A percentile compares a stretch with the other conserved stretches of the same genome.
phyloP scores from a whole-genome alignment of 345 rosid genomes.

The Pugionium cornutum region DNA sequence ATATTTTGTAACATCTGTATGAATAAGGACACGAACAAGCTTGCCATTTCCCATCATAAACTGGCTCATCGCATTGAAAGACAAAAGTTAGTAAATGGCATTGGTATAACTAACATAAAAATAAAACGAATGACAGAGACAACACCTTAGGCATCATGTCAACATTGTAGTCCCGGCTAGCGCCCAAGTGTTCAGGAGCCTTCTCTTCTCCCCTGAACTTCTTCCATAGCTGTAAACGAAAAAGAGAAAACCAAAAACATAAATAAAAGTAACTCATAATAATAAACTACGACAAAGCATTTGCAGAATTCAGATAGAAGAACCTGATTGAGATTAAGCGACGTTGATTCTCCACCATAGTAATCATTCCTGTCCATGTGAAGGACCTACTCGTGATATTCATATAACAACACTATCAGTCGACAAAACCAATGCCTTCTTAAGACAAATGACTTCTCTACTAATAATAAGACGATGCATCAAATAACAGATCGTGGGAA shows the following conservation, averaged over 20 bases:
- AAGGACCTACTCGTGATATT: conserved; percentile 49
- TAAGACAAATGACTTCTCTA: neutral
- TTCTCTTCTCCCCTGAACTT: conserved; percentile 67
- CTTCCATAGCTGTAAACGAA: conserved; percentile 70
- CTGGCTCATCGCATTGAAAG: conserved; percentile 42
- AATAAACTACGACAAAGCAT: neutral
- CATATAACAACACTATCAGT: conserved; percentile 7
- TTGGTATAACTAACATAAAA: neutral
- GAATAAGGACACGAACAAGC: conserved; percentile 82
- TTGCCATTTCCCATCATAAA: conserved; percentile 91
- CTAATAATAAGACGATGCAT: neutral
- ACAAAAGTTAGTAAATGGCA: conserved; percentile 1
- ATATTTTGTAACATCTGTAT: conserved; percentile 87
- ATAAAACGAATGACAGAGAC: neutral
- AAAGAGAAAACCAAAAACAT: neutral
- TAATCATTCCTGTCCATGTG: conserved; percentile 35
- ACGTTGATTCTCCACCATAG: conserved; percentile 86
- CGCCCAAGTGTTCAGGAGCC: conserved; percentile 68
- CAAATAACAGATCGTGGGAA: neutral
- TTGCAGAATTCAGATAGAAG: neutral
- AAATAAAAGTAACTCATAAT: neutral
- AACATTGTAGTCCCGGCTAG: conserved; percentile 76
- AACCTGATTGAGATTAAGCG: conserved; percentile 84
- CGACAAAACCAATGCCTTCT: neutral
- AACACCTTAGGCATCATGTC: conserved; percentile 90